Evolutionary conservation across 805 yeast genomes (phyloP), one percentile per base, ranked within the genome.

Genomic region (Yarrowia osloensis): DNA sequence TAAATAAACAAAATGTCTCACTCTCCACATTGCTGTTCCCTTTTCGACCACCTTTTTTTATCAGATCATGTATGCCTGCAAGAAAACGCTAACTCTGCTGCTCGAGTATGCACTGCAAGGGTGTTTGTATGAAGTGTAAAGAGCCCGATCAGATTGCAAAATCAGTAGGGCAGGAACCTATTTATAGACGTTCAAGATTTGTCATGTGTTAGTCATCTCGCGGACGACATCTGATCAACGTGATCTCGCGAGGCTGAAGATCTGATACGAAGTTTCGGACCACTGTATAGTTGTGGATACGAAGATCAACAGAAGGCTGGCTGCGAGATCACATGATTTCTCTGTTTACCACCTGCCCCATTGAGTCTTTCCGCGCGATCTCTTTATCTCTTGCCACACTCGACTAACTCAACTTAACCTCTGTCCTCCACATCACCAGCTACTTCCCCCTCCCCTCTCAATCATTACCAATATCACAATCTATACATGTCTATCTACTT

Each of bases 31-130:
- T 40, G 22, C 47, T 21, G 12, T 42, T 42, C 47, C 47, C 47
- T 2, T 21, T 42, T 22, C 9, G 47, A 28, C 47, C 4, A 22
- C 8, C 8, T 13, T 24, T 50, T 31, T 49, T 50, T 50, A 50
- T 50, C 55, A 50, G 55, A 50, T 50, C 55, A 50, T 50, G 55
- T 31, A 31, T 29, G 39, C 35, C 39, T 49, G 55, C 55, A 50
- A 13, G 4, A 4, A 17, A 46, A 46, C 8, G 52, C 52, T 26
- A 46, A 13, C 15, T 19, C 11, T 44, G 17, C 33, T 26, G 4
- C 21, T 28, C n/a, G 15, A 2, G 35, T 4, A 39, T 11, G 42
- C 42, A 28, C 11, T 47, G 21, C 33, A 50, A 50, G 17, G 13
- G n/a, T 50, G 17, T 29, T 29, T 7, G 24, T 19, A 26, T 46